These are phyloP conservation scores for Collybiopsis confluens DNA, from an alignment of 768 basidiomycete species.

Conservation along the genomic window DNA sequence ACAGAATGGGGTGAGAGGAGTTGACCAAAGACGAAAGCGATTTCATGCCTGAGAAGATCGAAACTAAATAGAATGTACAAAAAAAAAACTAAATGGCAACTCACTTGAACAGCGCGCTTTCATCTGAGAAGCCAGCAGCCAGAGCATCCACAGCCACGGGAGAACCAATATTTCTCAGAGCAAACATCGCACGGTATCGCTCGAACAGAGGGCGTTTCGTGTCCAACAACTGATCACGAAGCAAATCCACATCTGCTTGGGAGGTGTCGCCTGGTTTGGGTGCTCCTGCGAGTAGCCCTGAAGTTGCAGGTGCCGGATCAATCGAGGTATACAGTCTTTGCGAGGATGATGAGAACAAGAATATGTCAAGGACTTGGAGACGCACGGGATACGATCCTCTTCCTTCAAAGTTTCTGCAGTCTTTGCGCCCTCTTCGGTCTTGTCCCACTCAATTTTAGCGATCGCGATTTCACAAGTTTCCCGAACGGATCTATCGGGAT, in stretches of 20 bases:
- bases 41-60: constrained; percentile 73
- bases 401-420: constrained; percentile 31
- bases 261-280: constrained; percentile 50
- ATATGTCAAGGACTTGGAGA: background rate
- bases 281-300: constrained; percentile 52
- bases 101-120: constrained; percentile 90
- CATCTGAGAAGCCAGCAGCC: constrained; percentile 84
- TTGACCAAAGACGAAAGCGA: constrained; percentile 98
- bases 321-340: constrained; percentile 73
- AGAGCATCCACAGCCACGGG: constrained; percentile 85
- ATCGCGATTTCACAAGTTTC: constrained; percentile 98
- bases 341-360: background rate
- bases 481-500: constrained; percentile 71
- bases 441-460: constrained; percentile 91
- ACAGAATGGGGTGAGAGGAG: constrained; percentile 86
- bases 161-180: constrained; percentile 89
- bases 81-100: constrained; percentile 15
- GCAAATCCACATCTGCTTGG: constrained; percentile 41
- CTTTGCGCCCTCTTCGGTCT: constrained; percentile 64
- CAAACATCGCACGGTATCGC: constrained; percentile 98
- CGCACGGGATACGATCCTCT: constrained; percentile 35
- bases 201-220: constrained; percentile 72
- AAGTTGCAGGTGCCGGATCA: constrained; percentile 84
- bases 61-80: background rate
- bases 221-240: constrained; percentile 65